Conservation (phyloP, 805 yeast genomes). For the Torulaspora microellipsoides region DNA sequence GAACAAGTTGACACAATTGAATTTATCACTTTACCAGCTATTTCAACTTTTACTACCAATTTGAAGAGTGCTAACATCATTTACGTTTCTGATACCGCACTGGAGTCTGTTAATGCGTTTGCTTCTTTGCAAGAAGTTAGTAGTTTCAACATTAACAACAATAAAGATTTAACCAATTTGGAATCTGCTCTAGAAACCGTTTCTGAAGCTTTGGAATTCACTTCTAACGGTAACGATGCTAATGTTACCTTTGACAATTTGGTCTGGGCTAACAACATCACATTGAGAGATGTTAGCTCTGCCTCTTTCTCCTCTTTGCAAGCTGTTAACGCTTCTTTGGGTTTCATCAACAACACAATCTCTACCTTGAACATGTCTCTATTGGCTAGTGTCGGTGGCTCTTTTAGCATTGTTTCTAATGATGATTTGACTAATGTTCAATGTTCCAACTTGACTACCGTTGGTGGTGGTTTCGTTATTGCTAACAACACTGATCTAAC, state of each 20-base stretch:
- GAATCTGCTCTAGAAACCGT: conserved; percentile 71
- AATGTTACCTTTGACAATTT: conserved; percentile 65
- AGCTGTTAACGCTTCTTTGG: conserved; percentile 73
- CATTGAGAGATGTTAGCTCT: conserved; percentile 74
- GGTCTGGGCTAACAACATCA: conserved; percentile 81
- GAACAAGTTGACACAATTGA: conserved; percentile 75
- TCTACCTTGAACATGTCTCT: conserved; percentile 49
- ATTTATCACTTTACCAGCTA: conserved; percentile 84
- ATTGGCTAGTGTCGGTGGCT: conserved; percentile 68
- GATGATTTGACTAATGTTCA: conserved; percentile 62
- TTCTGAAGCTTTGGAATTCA: conserved; percentile 67
- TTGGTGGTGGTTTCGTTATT: conserved; percentile 93
- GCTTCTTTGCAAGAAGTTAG: conserved; percentile 40
- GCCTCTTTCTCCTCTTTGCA: conserved; percentile 66
- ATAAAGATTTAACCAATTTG: conserved; percentile 66
- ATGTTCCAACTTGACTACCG: conserved; percentile 61
- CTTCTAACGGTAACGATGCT: conserved; percentile 79
- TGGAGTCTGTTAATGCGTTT: conserved; percentile 65
- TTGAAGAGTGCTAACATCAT: conserved; percentile 70
- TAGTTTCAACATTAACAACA: conserved; percentile 85
- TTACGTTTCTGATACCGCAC: conserved; percentile 67
- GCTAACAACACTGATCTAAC: conserved; percentile 76
- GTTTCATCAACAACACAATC: conserved; percentile 70
- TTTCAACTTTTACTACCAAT: conserved; percentile 62
- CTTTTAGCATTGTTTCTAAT: conserved; percentile 73